Evolutionary conservation across 495 filamentous ascomycete species (phyloP).

Genomic region (Penicillium cosmopolitanum): DNA sequence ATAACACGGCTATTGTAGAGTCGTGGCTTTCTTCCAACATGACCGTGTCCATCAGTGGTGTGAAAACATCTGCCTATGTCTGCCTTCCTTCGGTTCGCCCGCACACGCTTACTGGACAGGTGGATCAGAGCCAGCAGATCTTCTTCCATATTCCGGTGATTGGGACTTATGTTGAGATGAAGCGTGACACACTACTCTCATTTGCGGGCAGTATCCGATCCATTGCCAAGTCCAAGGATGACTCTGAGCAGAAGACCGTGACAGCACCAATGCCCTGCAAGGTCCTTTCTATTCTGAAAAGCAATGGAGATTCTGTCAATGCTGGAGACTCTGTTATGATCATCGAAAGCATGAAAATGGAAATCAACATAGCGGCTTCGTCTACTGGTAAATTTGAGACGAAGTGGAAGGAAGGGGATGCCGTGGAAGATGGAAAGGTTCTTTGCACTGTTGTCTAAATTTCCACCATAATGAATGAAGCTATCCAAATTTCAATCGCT

Average conservation of each 20-base stretch:
- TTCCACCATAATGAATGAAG: background rate
- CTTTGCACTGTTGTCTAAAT: constrained; percentile 26
- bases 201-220: constrained; percentile 67
- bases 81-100: constrained; percentile 62
- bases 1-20: constrained; percentile 11
- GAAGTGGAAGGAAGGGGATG: constrained; percentile 32
- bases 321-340: constrained; percentile 81
- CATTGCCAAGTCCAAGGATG: constrained; percentile 69
- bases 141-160: constrained; percentile 24
- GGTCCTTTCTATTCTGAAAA: constrained; percentile 72
- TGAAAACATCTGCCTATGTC: constrained; percentile 51
- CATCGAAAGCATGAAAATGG: constrained; percentile 98
- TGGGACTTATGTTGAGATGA: constrained; percentile 62
- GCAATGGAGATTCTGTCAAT: constrained; percentile 70
- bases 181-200: constrained; percentile 67
- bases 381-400: constrained; percentile 27
- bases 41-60: constrained; percentile 19
- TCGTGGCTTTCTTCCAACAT: constrained; percentile 19
- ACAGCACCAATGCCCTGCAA: constrained; percentile 87
- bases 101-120: constrained; percentile 59
- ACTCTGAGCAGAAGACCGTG: constrained; percentile 69
- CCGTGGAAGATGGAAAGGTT: constrained; percentile 33
- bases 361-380: constrained; percentile 67
- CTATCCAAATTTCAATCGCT: too few species aligned
- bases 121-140: constrained; percentile 40